A percentile compares a stretch with the other conserved stretches of the same genome.
Evolutionary conservation across 163 green algal genomes (phyloP).

Genomic region (Trebouxia gelatinosa): DNA sequence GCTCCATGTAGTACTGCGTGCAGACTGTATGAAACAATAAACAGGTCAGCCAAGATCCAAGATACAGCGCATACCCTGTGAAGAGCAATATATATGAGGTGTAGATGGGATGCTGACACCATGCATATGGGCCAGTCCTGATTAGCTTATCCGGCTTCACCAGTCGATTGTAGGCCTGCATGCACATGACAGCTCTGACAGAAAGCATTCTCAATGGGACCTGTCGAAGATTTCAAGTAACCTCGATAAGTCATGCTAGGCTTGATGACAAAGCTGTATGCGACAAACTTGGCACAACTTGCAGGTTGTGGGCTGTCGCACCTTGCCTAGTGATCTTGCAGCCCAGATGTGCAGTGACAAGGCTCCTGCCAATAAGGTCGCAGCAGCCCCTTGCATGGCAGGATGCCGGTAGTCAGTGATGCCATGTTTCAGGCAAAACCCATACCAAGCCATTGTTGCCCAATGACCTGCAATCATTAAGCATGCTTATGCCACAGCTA

Average conservation of each 20-base stretch:
- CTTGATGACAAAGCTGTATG: background rate
- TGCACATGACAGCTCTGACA: too few relatives aligned
- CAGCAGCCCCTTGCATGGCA: background rate
- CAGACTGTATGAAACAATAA: background rate
- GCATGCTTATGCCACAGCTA: background rate
- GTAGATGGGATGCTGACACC: slow-evolving; percentile 73
- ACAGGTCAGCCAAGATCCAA: background rate
- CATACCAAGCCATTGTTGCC: background rate
- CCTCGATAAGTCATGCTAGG: too few relatives aligned
- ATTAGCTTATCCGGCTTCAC: slow-evolving; percentile 51
- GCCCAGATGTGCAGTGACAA: slow-evolving; percentile 6
- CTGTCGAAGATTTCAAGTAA: background rate
- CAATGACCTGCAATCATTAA: slow-evolving; percentile 10
- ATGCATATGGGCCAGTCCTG: slow-evolving; percentile 56
- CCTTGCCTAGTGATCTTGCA: slow-evolving; percentile 10
- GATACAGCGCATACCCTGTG: slow-evolving; percentile 30
- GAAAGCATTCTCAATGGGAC: background rate
- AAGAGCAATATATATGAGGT: slow-evolving; percentile 69
- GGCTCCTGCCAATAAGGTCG: background rate
- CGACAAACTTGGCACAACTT: background rate
- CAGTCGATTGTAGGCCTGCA: slow-evolving; percentile 61
- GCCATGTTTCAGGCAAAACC: background rate
- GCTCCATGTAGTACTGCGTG: background rate
- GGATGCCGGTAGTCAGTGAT: background rate
- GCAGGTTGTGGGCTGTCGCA: background rate